Evolutionary conservation across 1,139 yeast species (phyloP), one percentile per base, ranked within the genome.

Genomic region (Sugiyamaella japonica): DNA sequence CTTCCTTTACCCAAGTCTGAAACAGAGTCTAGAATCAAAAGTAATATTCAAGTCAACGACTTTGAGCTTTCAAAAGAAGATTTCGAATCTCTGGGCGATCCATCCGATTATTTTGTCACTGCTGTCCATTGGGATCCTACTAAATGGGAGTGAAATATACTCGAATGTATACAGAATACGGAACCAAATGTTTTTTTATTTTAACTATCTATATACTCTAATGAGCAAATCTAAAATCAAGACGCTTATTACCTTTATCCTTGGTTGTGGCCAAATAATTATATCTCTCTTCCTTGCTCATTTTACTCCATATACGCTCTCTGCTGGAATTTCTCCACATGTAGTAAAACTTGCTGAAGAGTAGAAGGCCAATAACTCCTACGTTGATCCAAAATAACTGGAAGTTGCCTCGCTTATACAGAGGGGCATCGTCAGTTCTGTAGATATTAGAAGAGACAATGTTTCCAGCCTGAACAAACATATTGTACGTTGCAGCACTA

Each of bases 1-100:
- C 56, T 64, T 20, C 70, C 70, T 7, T 75, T 88, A 60, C 93
- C 86, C 13, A 87, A 87, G 69, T 23, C 89, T 77, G 76, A 85
- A 81, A 65, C 84, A 76, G 84, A 88, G 83, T 59, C 84, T 77
- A 65, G 93, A 67, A 59, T 85, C 66, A 59, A 74, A 58, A 66
- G 78, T 67, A 73, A 75, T 65, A 62, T 80, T 29, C 72, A 75
- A 28, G 77, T 81, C 13, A 72, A 70, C 57, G 74, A 72, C 50
- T 81, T 84, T 64, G 80, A 76, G 49, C 40, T 50, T 43, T 54
- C 65, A 57, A 20, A 48, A 15, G 56, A 50, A 8, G 61, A 58
- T 28, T 39, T 56, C 36, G 53, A 55, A 9, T 40, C 34, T 36
- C 44, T 58, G 23, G 55, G 56, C 15, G 32, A 42, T 25, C 40